Percentiles rank a stretch among this genome's conserved stretches.
These are phyloP conservation scores for Boletellus sp. DNA, from an alignment of 768 basidiomycete species.

Conservation along the genomic window DNA sequence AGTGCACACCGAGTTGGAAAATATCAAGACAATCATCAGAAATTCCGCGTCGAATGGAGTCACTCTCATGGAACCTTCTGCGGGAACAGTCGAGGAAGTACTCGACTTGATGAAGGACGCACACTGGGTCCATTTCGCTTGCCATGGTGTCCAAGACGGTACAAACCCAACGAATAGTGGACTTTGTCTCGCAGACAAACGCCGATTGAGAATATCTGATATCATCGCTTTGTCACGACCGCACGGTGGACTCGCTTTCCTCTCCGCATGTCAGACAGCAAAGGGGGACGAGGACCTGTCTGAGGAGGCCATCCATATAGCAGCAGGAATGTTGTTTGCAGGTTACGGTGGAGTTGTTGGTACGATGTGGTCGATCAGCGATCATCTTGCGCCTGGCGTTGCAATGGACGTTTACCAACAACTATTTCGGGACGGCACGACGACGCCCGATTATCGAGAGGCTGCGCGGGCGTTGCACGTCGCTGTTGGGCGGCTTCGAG, in stretches of 20 bases:
- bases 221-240: not conserved
- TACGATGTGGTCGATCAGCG: slow-evolving; percentile 43
- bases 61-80: not conserved
- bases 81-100: not conserved
- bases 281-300: not conserved
- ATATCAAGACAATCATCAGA: not conserved
- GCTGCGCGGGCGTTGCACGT: too few relatives aligned
- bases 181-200: too few relatives aligned
- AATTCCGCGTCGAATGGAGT: not conserved
- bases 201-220: too few relatives aligned
- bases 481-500: too few relatives aligned
- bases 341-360: slow-evolving; percentile 35
- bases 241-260: not conserved
- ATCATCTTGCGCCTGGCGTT: too few relatives aligned
- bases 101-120: not conserved
- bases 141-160: not conserved
- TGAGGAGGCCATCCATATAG: not conserved
- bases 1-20: not conserved
- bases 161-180: not conserved
- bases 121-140: not conserved
- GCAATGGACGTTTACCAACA: too few relatives aligned
- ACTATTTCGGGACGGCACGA: too few relatives aligned
- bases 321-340: slow-evolving; percentile 34
- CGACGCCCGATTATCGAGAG: too few relatives aligned
- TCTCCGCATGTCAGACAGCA: not conserved